These are phyloP conservation scores for Cyclotella sp. DNA, from an alignment of 108 stramenopile species.

Conservation along the genomic window DNA sequence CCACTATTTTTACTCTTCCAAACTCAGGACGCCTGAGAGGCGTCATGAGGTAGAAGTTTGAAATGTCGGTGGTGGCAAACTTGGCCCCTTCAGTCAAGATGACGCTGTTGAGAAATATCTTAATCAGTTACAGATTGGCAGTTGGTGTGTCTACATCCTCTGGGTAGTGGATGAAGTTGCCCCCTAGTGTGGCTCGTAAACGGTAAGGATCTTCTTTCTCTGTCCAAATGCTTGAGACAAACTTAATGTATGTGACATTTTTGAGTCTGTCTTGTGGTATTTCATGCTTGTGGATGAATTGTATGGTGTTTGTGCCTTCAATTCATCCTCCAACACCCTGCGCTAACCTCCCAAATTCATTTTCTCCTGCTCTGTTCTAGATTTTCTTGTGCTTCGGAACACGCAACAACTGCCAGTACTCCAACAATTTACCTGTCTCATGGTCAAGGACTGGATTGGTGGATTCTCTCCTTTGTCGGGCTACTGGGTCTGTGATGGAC, in stretches of 20 bases:
- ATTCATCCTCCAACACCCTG: not conserved
- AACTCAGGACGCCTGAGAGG: no score
- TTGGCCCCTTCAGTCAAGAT: no score
- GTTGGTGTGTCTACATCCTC: no score
- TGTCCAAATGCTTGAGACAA: not conserved
- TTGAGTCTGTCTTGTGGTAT: not conserved
- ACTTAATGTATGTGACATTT: not conserved
- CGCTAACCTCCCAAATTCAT: conserved; percentile 2
- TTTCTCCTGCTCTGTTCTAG: not conserved
- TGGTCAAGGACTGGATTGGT: no score
- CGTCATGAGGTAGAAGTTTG: no score
- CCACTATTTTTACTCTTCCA: no score
- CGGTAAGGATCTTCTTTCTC: no score
- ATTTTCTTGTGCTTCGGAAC: not conserved
- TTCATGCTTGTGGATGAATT: not conserved
- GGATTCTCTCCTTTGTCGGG: not conserved
- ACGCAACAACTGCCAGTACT: not conserved
- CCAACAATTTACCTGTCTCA: not conserved
- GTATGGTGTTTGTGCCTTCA: conserved; percentile 6
- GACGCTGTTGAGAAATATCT: no score
- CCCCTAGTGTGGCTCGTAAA: no score
- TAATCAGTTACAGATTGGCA: no score
- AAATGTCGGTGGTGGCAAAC: no score
- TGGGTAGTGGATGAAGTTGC: no score
- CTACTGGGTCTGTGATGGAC: not conserved